Evolutionary conservation across 1,284 basidiomycete genomes (phyloP).

Genomic region (Microbotryum silenes-acaulis): DNA sequence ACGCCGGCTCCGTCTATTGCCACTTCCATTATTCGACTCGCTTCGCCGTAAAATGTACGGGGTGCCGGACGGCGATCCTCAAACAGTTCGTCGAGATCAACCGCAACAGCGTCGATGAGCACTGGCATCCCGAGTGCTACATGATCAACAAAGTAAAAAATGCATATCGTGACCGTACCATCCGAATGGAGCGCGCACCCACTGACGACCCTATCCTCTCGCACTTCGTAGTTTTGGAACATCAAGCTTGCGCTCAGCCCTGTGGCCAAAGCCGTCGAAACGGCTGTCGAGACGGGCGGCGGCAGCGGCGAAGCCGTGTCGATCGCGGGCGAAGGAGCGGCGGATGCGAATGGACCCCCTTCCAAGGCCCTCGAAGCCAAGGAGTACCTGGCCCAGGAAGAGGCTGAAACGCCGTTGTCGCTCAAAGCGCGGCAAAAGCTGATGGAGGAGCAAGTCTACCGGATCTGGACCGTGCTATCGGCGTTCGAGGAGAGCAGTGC

Average conservation of each 20-base stretch:
- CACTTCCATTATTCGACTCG: constrained; percentile 98
- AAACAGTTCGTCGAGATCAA: constrained; percentile 99
- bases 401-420: constrained; percentile 67
- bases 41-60: constrained; percentile 96
- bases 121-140: constrained; percentile 99
- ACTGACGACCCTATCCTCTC: background rate
- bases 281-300: constrained; percentile 1
- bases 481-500: constrained; percentile 98
- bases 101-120: constrained; percentile 93
- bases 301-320: constrained; percentile 39
- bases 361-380: constrained; percentile 11
- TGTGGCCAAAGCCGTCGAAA: constrained; percentile 14
- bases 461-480: constrained; percentile 98
- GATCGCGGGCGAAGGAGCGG: constrained; percentile 5
- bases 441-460: constrained; percentile 97
- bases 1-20: constrained; percentile 89
- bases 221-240: constrained; percentile 77
- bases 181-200: background rate
- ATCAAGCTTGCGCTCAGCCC: constrained; percentile 72
- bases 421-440: constrained; percentile 83
- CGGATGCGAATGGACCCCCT: background rate
- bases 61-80: constrained; percentile 94
- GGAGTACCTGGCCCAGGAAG: constrained; percentile 50
- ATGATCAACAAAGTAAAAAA: constrained; percentile 93
- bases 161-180: constrained; percentile 3